Conservation (phyloP, 805 yeast genomes). For the Nakazawaea sp. region DNA sequence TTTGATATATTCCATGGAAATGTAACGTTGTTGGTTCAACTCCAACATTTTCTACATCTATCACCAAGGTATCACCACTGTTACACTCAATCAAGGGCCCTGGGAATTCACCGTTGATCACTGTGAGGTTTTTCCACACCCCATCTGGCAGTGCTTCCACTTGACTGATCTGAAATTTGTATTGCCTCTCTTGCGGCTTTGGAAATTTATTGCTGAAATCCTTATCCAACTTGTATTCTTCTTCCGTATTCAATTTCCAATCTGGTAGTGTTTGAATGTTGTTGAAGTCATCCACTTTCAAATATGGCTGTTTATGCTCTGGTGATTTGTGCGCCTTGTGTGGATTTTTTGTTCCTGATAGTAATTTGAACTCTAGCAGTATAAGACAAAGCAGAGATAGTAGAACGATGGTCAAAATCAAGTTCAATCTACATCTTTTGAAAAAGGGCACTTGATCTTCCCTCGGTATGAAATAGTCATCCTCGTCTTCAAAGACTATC, state of each 20-base stretch:
- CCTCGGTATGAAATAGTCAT: too few species aligned
- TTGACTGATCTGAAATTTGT: slow-evolving; percentile 1
- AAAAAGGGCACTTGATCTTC: too few species aligned
- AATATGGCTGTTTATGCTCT: too few species aligned
- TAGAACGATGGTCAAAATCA: background rate
- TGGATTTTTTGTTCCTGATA: background rate
- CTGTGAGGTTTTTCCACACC: slow-evolving; percentile 12
- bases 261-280: slow-evolving; percentile 2
- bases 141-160: slow-evolving; percentile 10
- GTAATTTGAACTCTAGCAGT: background rate
- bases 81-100: slow-evolving; percentile 18
- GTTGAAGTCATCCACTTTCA: background rate
- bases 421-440: background rate
- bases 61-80: slow-evolving; percentile 15
- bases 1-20: slow-evolving; percentile 18
- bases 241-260: slow-evolving; percentile 22
- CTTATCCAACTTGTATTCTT: slow-evolving; percentile 17
- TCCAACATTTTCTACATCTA: slow-evolving; percentile 14
- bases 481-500: slow-evolving; percentile 3
- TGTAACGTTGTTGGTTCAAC: slow-evolving; percentile 16
- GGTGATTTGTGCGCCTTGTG: too few species aligned
- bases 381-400: background rate
- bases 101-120: slow-evolving; percentile 17
- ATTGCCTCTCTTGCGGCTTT: background rate
- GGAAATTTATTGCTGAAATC: background rate